These are phyloP conservation scores for Populus nigra DNA, from an alignment of 345 rosid genomes.

Conservation along the genomic window DNA sequence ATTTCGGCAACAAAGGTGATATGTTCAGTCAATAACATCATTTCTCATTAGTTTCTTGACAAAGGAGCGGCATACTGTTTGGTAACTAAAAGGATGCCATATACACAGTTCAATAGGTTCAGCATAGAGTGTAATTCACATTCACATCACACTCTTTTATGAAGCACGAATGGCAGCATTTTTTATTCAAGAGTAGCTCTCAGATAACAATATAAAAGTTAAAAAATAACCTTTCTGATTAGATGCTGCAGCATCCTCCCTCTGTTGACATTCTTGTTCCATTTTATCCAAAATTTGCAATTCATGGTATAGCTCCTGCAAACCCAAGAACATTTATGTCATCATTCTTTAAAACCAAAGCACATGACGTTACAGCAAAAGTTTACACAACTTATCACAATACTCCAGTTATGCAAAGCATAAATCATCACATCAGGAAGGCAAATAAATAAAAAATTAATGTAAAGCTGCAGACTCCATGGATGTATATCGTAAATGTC, in stretches of 20 bases:
- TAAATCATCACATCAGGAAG: background rate
- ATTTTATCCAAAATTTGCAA: constrained; percentile 30
- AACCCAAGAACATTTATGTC: background rate
- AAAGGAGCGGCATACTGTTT: background rate
- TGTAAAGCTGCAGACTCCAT: background rate
- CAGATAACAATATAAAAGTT: background rate
- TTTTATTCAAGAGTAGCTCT: background rate
- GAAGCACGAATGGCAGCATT: background rate
- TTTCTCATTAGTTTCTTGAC: background rate
- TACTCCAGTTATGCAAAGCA: background rate
- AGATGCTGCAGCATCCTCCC: background rate
- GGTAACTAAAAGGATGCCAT: background rate
- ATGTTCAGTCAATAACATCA: background rate
- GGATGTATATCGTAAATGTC: background rate
- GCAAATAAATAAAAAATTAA: background rate
- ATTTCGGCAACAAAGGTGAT: background rate
- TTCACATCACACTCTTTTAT: background rate
- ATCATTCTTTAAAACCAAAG: background rate
- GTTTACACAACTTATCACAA: background rate
- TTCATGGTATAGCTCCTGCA: constrained; percentile 32
- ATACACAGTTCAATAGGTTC: background rate
- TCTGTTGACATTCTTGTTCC: constrained; percentile 21
- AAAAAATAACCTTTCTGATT: constrained; percentile 21
- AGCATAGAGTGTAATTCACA: background rate
- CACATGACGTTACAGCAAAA: background rate